Evolutionary conservation across 2,329 filamentous ascomycete genomes (phyloP).

Genomic region (Pyrenochaeta sp.): DNA sequence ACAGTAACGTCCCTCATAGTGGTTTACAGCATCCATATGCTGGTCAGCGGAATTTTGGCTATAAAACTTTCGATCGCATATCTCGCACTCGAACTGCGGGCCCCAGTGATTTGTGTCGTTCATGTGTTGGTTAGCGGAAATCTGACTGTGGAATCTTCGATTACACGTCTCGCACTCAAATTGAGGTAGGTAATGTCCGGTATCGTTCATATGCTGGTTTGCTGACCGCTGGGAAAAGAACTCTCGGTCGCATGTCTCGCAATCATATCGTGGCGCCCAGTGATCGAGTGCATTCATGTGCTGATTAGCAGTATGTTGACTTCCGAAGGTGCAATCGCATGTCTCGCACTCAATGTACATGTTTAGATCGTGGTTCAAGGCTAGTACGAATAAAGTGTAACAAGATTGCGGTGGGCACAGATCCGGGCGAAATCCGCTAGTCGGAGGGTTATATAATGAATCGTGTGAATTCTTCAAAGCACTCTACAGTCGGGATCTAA

Average conservation of each 20-base stretch:
- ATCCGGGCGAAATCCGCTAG: no score
- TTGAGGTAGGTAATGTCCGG: conserved; percentile 1
- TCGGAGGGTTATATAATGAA: no score
- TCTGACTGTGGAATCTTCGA: conserved; percentile 2
- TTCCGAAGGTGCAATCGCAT: conserved; percentile 17
- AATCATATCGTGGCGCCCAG: conserved; percentile 19
- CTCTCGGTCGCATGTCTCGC: conserved; percentile 19
- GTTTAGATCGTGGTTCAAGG: no score
- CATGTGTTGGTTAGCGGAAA: conserved; percentile 18
- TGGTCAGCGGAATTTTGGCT: neutral
- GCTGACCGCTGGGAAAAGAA: neutral
- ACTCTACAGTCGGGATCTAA: no score
- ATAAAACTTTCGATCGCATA: conserved; percentile 2
- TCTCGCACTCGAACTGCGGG: conserved; percentile 5
- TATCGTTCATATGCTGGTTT: neutral
- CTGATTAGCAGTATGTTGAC: conserved; percentile 10
- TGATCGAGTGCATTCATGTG: conserved; percentile 26
- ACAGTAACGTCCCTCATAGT: conserved; percentile 6
- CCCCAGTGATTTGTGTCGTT: neutral
- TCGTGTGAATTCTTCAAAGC: no score
- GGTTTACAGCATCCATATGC: neutral
- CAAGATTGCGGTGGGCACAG: no score
- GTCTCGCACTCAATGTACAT: conserved; percentile 20
- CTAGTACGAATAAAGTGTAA: no score
- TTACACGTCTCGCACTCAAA: conserved; percentile 9